Evolutionary conservation across 2,329 filamentous ascomycete species (phyloP).

Genomic region (Lecanoromycetidae sp.): DNA sequence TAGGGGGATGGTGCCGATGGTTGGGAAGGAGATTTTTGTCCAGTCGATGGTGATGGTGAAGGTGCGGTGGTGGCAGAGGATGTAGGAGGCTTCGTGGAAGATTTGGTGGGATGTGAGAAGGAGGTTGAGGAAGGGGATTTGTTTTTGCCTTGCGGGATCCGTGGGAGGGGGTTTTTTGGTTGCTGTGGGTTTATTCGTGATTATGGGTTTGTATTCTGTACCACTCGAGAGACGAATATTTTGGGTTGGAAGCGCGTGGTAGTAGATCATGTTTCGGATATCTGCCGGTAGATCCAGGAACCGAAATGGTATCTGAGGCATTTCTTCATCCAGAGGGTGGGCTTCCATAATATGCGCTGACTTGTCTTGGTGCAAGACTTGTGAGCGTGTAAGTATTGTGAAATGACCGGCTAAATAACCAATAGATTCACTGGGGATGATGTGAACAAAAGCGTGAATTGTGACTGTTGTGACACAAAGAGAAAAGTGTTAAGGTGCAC

Average conservation of each 20-base stretch:
- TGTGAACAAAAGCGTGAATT: no score
- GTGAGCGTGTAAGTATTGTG: no score
- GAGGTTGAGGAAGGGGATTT: not conserved
- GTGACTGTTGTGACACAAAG: no score
- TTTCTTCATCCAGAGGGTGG: no score
- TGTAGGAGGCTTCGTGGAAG: not conserved
- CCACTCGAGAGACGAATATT: no score
- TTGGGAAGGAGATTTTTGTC: not conserved
- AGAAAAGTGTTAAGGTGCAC: no score
- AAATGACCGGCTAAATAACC: no score
- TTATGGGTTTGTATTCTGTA: not conserved
- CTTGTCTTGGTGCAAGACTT: not conserved
- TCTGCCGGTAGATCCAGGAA: not conserved
- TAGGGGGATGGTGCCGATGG: not conserved
- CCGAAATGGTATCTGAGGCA: not conserved
- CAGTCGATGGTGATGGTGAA: not conserved
- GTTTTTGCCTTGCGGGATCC: not conserved
- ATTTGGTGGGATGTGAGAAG: not conserved
- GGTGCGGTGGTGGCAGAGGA: not conserved
- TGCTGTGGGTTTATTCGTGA: not conserved
- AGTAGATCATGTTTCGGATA: not conserved
- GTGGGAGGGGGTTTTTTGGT: not conserved
- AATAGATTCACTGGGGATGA: no score
- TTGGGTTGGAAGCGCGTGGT: not conserved
- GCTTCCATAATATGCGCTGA: not conserved